Base-by-base conservation (phyloP, 116 monocot genomes). In the Posidonia oceanica region DNA sequence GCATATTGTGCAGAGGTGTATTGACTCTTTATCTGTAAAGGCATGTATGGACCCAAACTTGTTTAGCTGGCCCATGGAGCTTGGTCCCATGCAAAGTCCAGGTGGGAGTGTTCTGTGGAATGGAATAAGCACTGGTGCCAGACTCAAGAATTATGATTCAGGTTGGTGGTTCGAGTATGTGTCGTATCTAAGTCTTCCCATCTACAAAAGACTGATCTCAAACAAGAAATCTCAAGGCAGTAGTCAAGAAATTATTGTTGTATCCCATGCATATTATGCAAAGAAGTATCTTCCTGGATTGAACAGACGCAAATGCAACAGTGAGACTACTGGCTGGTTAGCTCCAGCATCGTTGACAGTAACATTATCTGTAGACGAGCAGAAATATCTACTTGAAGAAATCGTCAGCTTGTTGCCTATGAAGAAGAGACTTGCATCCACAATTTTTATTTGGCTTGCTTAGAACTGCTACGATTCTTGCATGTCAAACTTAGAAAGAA, bases 151-250 rank as follows among this genome's bases (percentile, higher is more conserved):
- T 67, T 85, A 42, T 39, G 77, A 67, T 67, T 74, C 75, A 3
- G 85, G 87, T 72, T 94, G 94, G 94, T 94, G 94, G 94, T 89
- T 83, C 22, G 89, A 89, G 20, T 89, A 94, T 68, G 89, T 76
- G 3, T 75, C 89, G 22, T 78, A 41, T 48, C 73, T 94, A 55
- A 81, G 77, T 68, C 78, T 89, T 78, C 75, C 83, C 4, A 52
- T 85, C 59, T 87, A 83, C 69, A 94, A 81, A 67, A 82, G 83
- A 56, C 54, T 94, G 36, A 74, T 94, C n/a, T 77, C 71, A 6
- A 73, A 77, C 42, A 89, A 89, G 89, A 83, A 87, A 70, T 73
- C 81, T 54, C 76, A 77, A 29, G 89, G 94, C 5, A 81, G 85
- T 29, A 76, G 73, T 39, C 72, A 64, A 39, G 87, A 89, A 63